Conservation (phyloP, 2,329 filamentous ascomycete genomes). For the Metarhizium brunneum region DNA sequence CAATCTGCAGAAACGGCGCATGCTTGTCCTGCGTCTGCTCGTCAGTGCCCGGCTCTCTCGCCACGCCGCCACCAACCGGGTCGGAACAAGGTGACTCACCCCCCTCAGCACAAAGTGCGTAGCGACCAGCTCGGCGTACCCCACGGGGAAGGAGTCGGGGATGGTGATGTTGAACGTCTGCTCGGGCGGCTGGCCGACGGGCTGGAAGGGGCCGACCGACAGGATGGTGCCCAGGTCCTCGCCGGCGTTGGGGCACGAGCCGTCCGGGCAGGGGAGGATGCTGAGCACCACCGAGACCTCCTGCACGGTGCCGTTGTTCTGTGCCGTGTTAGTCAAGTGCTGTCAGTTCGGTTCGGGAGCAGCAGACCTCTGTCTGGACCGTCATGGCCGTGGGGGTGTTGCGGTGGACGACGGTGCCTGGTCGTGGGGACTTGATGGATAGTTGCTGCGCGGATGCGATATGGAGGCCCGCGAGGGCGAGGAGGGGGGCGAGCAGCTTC, state of each 20-base stretch:
- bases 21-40: background rate
- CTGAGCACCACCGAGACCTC: conserved; percentile 2
- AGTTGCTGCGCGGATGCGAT: background rate
- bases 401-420: background rate
- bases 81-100: background rate
- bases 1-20: background rate
- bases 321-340: too few relatives aligned
- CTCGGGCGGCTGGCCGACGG: background rate
- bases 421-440: background rate
- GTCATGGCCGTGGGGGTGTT: background rate
- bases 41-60: background rate
- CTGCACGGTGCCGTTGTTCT: background rate
- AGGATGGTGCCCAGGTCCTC: conserved; percentile 1
- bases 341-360: background rate
- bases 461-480: background rate
- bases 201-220: background rate
- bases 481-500: background rate
- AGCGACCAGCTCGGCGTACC: conserved; percentile 3
- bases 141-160: background rate
- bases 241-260: background rate
- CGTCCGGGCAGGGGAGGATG: conserved; percentile 1
- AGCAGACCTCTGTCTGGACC: background rate
- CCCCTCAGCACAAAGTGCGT: conserved; percentile 3
- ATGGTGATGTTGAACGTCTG: background rate
- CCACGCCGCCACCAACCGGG: too few relatives aligned